Base-by-base conservation (phyloP, 1,284 basidiomycete species). In the Sphaerobolus stellatus region DNA sequence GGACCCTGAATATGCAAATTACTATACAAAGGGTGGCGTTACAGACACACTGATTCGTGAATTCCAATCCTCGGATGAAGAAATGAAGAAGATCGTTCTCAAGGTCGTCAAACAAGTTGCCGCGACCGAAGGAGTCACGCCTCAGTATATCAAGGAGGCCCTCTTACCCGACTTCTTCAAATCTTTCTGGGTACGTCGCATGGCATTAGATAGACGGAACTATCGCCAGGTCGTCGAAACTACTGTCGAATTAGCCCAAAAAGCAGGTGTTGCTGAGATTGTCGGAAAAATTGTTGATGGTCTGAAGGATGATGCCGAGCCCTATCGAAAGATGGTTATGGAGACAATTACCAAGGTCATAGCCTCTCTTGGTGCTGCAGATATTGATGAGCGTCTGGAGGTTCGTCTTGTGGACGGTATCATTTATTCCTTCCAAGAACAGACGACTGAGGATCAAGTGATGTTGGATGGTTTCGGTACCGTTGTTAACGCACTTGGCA, bases 121-220 rank as follows among this genome's bases (percentile, higher is more conserved):
- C 34, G 92, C 92, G 6, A 99, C 97, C 1, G 97, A 99, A 66
- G 95, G 94, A 75, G 95, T 98, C 36, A 93, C 92, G 0, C 84
- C 94, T 3, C 81, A 84, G 29, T 98, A 97, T 68, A 95, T 98
- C 69, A 94, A 94, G 64, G 88, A 97, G 64, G 96, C 99, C 69
- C 96, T 99, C 58, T 80, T 99, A 2, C 97, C 97, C n/a, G 95
- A 99, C 72, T 99, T 98, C 75, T 99, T 99, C 86, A 96, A 95
- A 71, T 84, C 94, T 22, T 99, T 99, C 76, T 98, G 96, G 96
- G 91, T 95, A 48, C 86, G 94, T 53, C 85, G 93, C 45, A 98
- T 99, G 96, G 97, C 97, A 1, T 83, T 99, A 57, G 97, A 99
- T 70, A 79, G 94, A 58, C 82, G 96, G 46, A 99, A 99, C 68